Base-by-base conservation (phyloP, 2,329 filamentous ascomycete species). In the Colletotrichum sidae region DNA sequence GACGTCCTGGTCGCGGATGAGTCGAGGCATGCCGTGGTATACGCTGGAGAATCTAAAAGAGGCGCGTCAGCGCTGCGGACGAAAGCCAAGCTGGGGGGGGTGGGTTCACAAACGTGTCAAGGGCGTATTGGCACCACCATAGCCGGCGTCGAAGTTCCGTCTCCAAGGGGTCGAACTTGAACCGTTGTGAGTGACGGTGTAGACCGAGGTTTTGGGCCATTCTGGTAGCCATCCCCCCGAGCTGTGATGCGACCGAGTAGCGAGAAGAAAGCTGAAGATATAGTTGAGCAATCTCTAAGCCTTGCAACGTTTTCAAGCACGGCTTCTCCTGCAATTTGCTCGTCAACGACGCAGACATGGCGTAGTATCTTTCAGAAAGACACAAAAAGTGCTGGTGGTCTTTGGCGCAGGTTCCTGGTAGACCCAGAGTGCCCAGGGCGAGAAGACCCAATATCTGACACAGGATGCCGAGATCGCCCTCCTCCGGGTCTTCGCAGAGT, bases 61-160 rank as follows among this genome's bases (percentile, higher is more conserved):
- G 10, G 15, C 12, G 4, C 8, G 55, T 65, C 10, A 60, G 45
- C 9, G 6, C 13, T 33, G 15, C n/a, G 13, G 6, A 7, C 57
- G 7, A 17, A 2, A 38, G 6, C 35, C 5, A 3, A 25, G 5
- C 2, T 10, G 17, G 6, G 13, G 9, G 25, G 9, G 15, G 7
- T 1, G 44, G 7, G 8, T 25, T 25, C 25, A 53, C 71, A 13
- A 56, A 73, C 70, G 66, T 51, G 17, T 73, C 72, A 6, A 73
- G 67, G 3, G 71, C 67, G 47, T 72, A 73, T 25, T 73, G 71
- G 6, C 70, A 72, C 72, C 70, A 73, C 71, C 72, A 73, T 4
- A 68, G 65, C 6, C 71, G 62, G 4, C 71, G 65, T 37, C 72
- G 50, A 2, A 73, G 55, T 13, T 73, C 70, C 1, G 71, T 73